Evolutionary conservation across 495 filamentous ascomycete genomes (phyloP).

Genomic region (Annulohypoxylon bovei): DNA sequence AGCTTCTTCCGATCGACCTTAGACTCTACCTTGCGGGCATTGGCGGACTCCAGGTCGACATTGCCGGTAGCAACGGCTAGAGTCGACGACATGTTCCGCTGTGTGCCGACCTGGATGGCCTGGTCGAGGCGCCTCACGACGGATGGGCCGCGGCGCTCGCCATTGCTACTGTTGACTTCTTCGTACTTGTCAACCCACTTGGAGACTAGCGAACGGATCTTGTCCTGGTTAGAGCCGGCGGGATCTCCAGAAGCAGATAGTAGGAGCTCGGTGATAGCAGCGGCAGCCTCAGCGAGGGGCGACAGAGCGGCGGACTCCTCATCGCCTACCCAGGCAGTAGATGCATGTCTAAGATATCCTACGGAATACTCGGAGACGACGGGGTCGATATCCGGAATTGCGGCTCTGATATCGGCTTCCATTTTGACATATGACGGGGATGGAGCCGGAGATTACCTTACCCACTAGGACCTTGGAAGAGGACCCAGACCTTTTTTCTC

Average conservation of each 20-base stretch:
- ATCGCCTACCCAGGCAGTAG: constrained; percentile 81
- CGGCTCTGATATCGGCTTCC: constrained; percentile 89
- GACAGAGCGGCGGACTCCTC: constrained; percentile 72
- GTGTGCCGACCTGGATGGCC: constrained; percentile 92
- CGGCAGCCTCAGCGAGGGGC: constrained; percentile 84
- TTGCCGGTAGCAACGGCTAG: constrained; percentile 83
- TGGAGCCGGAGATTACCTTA: constrained; percentile 28
- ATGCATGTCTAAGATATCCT: constrained; percentile 93
- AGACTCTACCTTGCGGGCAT: constrained; percentile 91
- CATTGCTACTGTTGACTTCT: constrained; percentile 73
- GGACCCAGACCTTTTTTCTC: constrained; percentile 24
- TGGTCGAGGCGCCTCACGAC: constrained; percentile 89
- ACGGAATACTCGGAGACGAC: constrained; percentile 92
- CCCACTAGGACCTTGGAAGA: constrained; percentile 8
- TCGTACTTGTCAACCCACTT: constrained; percentile 88
- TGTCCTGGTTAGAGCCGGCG: constrained; percentile 72
- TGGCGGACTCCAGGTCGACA: constrained; percentile 94
- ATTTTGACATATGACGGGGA: constrained; percentile 57
- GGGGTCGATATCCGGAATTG: constrained; percentile 88
- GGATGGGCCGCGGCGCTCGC: constrained; percentile 66
- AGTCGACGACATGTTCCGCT: constrained; percentile 95
- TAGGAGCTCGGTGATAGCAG: constrained; percentile 83
- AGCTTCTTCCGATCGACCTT: constrained; percentile 99
- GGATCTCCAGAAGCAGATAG: constrained; percentile 86
- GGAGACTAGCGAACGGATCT: constrained; percentile 84